Evolutionary conservation across 2,329 filamentous ascomycete genomes (phyloP).

Genomic region (Cytospora piceae): DNA sequence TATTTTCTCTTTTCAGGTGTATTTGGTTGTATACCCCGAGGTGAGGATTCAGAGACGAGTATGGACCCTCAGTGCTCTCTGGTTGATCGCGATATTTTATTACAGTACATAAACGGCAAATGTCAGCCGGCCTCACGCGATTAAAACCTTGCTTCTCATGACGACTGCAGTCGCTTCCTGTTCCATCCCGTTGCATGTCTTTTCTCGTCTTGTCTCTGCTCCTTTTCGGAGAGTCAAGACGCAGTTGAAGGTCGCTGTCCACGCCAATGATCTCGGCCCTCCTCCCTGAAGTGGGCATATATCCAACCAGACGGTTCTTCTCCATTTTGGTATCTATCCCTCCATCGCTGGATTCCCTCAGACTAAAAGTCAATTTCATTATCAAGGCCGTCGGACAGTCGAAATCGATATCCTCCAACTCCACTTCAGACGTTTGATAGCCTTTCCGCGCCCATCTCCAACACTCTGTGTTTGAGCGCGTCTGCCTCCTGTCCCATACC

Average conservation of each 20-base stretch:
- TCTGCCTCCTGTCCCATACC: neutral
- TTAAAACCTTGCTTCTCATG: neutral
- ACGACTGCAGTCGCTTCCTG: neutral
- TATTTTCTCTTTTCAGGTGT: conserved; percentile 17
- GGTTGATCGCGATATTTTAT: conserved; percentile 1
- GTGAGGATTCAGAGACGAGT: conserved; percentile 22
- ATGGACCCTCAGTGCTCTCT: conserved; percentile 21
- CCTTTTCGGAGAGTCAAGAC: neutral
- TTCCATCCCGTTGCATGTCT: neutral
- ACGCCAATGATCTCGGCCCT: neutral
- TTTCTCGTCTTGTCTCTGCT: neutral
- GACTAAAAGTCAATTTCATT: neutral
- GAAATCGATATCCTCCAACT: neutral
- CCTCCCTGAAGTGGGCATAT: neutral
- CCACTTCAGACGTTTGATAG: neutral
- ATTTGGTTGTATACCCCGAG: conserved; percentile 29
- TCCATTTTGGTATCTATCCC: neutral
- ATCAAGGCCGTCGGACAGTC: neutral
- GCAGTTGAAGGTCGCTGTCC: neutral
- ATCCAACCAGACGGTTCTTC: neutral
- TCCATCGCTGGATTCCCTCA: neutral
- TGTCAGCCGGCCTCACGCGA: neutral
- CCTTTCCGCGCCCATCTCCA: neutral
- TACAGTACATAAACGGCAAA: conserved; percentile 1
- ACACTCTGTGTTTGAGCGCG: neutral